A percentile compares a stretch with the other conserved stretches of the same genome.
Evolutionary conservation across 2,329 filamentous ascomycete species (phyloP).

Genomic region (Aspergillus japonicus): DNA sequence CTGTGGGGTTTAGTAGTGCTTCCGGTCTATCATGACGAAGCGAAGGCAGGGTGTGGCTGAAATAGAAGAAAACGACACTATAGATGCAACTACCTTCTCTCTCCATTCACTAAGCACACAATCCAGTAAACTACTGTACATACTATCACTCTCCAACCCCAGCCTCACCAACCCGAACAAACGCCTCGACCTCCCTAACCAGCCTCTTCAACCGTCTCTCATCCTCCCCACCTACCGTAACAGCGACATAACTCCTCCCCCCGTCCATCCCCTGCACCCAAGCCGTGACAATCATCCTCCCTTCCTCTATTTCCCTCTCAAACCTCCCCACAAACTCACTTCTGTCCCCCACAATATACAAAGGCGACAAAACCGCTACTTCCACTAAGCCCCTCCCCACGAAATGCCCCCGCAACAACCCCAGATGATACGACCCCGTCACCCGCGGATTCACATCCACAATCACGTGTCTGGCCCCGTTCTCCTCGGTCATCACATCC

Average conservation of each 20-base stretch:
- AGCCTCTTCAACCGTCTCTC: not conserved
- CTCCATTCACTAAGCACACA: too few species aligned
- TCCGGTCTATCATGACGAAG: too few species aligned
- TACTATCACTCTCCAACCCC: not conserved
- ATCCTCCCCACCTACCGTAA: constrained; percentile 2
- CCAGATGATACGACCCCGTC: constrained; percentile 6
- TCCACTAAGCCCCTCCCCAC: not conserved
- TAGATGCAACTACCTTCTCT: too few species aligned
- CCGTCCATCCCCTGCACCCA: not conserved
- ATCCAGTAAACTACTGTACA: not conserved
- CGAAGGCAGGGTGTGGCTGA: too few species aligned
- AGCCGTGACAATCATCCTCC: constrained; percentile 1
- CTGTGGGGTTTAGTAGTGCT: not conserved
- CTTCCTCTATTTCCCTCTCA: not conserved
- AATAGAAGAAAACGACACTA: too few species aligned
- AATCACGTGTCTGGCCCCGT: not conserved
- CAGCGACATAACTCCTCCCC: not conserved
- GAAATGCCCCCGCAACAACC: constrained; percentile 6
- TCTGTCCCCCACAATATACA: not conserved
- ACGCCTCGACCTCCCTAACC: not conserved
- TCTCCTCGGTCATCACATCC: constrained; percentile 4
- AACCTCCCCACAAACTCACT: not conserved
- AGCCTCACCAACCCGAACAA: not conserved
- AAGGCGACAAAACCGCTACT: not conserved
- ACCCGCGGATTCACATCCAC: constrained; percentile 11